phyloP scores from a whole-genome alignment of 2,329 filamentous ascomycete genomes.

The Arthrobotrys sinensis region DNA sequence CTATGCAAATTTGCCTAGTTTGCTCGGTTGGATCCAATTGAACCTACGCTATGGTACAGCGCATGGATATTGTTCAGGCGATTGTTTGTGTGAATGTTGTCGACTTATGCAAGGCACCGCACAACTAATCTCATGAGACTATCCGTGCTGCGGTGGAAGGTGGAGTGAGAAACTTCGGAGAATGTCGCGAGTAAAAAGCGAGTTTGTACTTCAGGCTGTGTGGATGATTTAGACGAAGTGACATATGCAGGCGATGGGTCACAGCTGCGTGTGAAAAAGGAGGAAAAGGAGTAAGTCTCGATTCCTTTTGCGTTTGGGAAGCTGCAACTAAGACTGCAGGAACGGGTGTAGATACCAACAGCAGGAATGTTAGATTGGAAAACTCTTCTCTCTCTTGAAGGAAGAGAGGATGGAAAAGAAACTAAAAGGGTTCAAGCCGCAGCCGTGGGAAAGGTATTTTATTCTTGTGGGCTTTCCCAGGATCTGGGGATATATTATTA shows the following conservation, averaged over 20 bases:
- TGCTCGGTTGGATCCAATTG: conserved; percentile 48
- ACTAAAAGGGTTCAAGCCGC: conserved; percentile 49
- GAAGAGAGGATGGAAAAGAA: conserved; percentile 22
- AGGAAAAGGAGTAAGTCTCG: conserved; percentile 39
- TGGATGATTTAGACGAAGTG: conserved; percentile 41
- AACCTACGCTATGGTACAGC: conserved; percentile 56
- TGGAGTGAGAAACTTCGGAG: conserved; percentile 53
- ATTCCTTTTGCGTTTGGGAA: conserved; percentile 56
- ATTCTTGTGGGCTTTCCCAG: conserved; percentile 46
- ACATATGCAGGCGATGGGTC: conserved; percentile 55
- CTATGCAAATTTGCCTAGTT: conserved; percentile 59
- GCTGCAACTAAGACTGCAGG: conserved; percentile 57
- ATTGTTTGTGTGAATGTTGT: conserved; percentile 38
- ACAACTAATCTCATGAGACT: conserved; percentile 57
- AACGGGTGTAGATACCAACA: conserved; percentile 40
- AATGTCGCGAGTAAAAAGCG: conserved; percentile 42
- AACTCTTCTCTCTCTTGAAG: conserved; percentile 13
- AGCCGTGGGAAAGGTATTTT: conserved; percentile 59
- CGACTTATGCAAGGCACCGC: conserved; percentile 60
- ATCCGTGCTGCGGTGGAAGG: conserved; percentile 56
- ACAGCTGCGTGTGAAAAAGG: conserved; percentile 43
- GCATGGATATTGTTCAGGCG: conserved; percentile 45
- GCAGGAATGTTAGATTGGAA: conserved; percentile 33
- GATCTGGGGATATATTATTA: conserved; percentile 55
- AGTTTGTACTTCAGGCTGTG: conserved; percentile 40